Evolutionary conservation across 2,329 filamentous ascomycete species (phyloP).

Genomic region (Neofusicoccum parvum): DNA sequence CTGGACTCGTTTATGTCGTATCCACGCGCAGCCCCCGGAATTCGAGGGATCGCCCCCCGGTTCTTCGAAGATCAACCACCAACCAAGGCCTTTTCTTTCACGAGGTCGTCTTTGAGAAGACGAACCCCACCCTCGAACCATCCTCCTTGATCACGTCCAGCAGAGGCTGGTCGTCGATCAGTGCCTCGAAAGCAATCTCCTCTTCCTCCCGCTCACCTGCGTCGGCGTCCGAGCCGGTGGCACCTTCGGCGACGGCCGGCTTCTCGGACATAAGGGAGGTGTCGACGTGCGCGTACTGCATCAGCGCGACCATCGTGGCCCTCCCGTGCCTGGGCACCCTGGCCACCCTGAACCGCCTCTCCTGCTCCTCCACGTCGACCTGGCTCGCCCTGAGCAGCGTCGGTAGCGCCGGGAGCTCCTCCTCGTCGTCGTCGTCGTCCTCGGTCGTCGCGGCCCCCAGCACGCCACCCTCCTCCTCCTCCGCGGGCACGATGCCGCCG

Average conservation of each 20-base stretch:
- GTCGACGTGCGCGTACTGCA: constrained; percentile 55
- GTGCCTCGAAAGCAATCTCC: constrained; percentile 29
- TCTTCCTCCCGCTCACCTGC: constrained; percentile 31
- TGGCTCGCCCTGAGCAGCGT: constrained; percentile 45
- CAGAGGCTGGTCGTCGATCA: constrained; percentile 56
- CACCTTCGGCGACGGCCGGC: constrained; percentile 30
- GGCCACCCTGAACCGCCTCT: constrained; percentile 43
- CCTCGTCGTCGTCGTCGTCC: constrained; percentile 32
- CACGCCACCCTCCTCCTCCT: constrained; percentile 22
- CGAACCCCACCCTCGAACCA: constrained; percentile 48
- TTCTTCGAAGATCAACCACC: too few relatives aligned
- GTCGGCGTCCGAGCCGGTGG: constrained; percentile 23
- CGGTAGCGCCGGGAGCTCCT: constrained; percentile 33
- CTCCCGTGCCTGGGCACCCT: constrained; percentile 33
- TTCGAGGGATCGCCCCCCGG: too few relatives aligned
- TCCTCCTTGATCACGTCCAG: constrained; percentile 51
- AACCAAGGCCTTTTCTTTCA: background rate
- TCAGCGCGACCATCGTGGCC: constrained; percentile 53
- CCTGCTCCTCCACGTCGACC: constrained; percentile 50
- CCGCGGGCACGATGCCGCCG: constrained; percentile 22
- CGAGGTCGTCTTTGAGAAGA: constrained; percentile 49
- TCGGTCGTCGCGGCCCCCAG: constrained; percentile 27
- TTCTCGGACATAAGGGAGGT: constrained; percentile 36
- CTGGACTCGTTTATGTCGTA: too few relatives aligned
- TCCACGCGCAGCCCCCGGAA: too few relatives aligned